A percentile compares a stretch with the other conserved stretches of the same genome.
These are phyloP conservation scores for Zygosaccharomyces gambellarensis DNA, from an alignment of 805 yeast species.

Conservation along the genomic window DNA sequence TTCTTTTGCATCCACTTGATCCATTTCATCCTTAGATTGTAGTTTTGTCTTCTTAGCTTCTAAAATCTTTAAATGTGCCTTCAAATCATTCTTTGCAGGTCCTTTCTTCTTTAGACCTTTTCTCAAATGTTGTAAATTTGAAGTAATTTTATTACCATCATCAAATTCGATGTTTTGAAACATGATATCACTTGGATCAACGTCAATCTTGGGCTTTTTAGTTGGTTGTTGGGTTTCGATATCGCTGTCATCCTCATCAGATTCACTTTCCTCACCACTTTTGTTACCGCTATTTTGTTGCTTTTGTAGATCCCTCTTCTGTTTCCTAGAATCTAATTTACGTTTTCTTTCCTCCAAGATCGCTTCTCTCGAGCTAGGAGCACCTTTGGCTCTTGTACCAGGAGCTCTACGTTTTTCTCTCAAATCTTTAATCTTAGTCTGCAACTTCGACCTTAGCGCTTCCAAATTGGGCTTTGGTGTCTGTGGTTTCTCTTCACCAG, in stretches of 20 bases:
- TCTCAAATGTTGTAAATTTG: constrained; percentile 59
- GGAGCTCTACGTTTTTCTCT: constrained; percentile 87
- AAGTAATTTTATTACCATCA: constrained; percentile 75
- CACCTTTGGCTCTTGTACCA: constrained; percentile 74
- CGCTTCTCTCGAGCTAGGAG: constrained; percentile 80
- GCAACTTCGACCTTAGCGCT: constrained; percentile 71
- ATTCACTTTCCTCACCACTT: constrained; percentile 29
- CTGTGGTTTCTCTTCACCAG: too few species aligned
- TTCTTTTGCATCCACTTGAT: constrained; percentile 51
- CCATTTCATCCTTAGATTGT: constrained; percentile 56
- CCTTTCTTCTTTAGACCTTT: constrained; percentile 59
- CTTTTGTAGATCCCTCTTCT: constrained; percentile 39
- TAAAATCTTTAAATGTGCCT: constrained; percentile 71
- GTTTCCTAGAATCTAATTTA: constrained; percentile 35
- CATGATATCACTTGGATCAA: constrained; percentile 38
- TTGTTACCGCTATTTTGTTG: constrained; percentile 32
- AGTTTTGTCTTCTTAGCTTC: constrained; percentile 69
- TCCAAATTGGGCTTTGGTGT: constrained; percentile 45
- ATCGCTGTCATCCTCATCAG: constrained; percentile 30
- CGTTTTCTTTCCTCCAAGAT: constrained; percentile 62
- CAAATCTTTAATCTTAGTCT: constrained; percentile 62
- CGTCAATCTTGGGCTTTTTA: constrained; percentile 35
- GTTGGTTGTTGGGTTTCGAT: constrained; percentile 18
- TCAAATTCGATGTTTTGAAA: constrained; percentile 78
- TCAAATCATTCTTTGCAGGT: constrained; percentile 77